Percentiles rank a stretch among this genome's conserved stretches.
These are phyloP conservation scores for Penicillium olsonii DNA, from an alignment of 2,329 filamentous ascomycete genomes.

Conservation along the genomic window DNA sequence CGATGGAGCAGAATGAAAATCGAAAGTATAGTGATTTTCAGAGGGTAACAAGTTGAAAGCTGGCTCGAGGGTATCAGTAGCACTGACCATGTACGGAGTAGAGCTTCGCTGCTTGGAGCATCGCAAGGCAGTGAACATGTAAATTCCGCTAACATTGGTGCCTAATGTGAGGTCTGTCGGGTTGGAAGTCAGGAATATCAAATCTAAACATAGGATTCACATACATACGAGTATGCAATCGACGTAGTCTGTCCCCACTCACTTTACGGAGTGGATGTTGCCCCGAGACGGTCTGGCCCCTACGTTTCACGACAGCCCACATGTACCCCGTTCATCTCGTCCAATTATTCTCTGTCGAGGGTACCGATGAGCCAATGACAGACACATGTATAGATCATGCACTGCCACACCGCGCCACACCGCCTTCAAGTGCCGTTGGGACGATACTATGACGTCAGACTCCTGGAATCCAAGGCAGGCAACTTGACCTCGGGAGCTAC, in stretches of 20 bases:
- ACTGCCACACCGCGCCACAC: constrained; percentile 6
- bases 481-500: not conserved
- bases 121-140: too few species aligned
- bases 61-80: too few species aligned
- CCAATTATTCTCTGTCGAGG: not conserved
- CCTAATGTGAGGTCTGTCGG: too few species aligned
- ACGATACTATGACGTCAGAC: constrained; percentile 5
- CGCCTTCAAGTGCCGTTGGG: not conserved
- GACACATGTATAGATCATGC: not conserved
- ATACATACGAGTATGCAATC: not conserved
- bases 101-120: too few species aligned
- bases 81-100: too few species aligned
- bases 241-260: not conserved
- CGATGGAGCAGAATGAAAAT: too few species aligned
- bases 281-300: not conserved
- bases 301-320: not conserved
- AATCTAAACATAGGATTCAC: too few species aligned
- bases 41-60: too few species aligned
- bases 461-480: not conserved
- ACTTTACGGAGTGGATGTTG: too few species aligned
- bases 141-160: too few species aligned
- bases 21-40: too few species aligned
- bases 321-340: not conserved
- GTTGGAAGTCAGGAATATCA: too few species aligned
- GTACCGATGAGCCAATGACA: not conserved